Conservation (phyloP, 2,329 filamentous ascomycete species). For the Pyrenochaeta sp. region DNA sequence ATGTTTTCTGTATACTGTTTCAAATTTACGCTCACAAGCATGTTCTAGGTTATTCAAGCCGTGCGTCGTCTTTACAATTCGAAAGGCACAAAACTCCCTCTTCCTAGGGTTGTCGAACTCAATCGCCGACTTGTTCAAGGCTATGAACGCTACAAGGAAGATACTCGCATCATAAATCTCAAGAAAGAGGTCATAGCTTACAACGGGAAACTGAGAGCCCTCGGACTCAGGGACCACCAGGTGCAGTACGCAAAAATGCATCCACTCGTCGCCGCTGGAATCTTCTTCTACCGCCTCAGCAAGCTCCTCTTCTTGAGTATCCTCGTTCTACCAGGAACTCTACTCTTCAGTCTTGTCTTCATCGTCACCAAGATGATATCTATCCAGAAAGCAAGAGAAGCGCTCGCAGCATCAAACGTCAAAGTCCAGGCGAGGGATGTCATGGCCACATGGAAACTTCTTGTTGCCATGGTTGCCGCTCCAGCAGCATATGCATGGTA, state of each 20-base stretch:
- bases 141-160: conserved; percentile 91
- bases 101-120: conserved; percentile 91
- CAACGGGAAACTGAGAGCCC: conserved; percentile 83
- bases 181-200: conserved; percentile 81
- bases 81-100: conserved; percentile 88
- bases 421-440: conserved; percentile 51
- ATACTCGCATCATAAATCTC: conserved; percentile 79
- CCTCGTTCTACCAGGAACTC: conserved; percentile 82
- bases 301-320: conserved; percentile 80
- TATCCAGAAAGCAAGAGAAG: conserved; percentile 47
- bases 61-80: conserved; percentile 92
- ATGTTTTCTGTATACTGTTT: conserved; percentile 2
- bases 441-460: conserved; percentile 52
- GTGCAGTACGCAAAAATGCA: conserved; percentile 90
- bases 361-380: conserved; percentile 47
- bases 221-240: conserved; percentile 92
- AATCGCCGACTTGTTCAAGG: conserved; percentile 90
- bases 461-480: conserved; percentile 49
- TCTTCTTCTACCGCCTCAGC: conserved; percentile 78
- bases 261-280: conserved; percentile 75
- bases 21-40: conserved; percentile 35
- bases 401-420: conserved; percentile 50
- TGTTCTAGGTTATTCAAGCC: conserved; percentile 78
- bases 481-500: conserved; percentile 45
- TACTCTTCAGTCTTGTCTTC: conserved; percentile 73